A percentile compares a stretch with the other conserved stretches of the same genome.
These are phyloP conservation scores for Amniculicola lignicola DNA, from an alignment of 495 filamentous ascomycete genomes.

Conservation along the genomic window DNA sequence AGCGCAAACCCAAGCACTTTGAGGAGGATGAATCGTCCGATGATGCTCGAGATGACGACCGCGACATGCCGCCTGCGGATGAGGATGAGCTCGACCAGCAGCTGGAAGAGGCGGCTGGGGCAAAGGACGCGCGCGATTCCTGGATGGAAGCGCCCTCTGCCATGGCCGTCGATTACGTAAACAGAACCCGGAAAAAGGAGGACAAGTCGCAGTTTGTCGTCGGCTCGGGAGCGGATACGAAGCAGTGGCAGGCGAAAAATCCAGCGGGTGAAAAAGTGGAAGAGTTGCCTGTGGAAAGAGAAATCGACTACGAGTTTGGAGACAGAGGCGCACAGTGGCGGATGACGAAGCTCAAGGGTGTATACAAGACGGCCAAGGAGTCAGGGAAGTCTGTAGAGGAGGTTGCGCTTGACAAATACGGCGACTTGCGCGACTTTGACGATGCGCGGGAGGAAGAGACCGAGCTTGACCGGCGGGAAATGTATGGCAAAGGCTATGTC, in stretches of 20 bases:
- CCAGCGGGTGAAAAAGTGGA: constrained; percentile 44
- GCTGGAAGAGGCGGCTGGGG: constrained; percentile 25
- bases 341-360: constrained; percentile 87
- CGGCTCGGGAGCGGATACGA: too few relatives aligned
- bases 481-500: constrained; percentile 82
- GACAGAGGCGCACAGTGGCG: constrained; percentile 89
- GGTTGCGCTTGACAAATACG: constrained; percentile 76
- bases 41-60: constrained; percentile 4
- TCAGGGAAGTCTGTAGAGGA: constrained; percentile 69
- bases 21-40: constrained; percentile 34
- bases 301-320: constrained; percentile 82
- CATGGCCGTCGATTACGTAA: constrained; percentile 80
- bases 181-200: constrained; percentile 57
- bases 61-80: constrained; percentile 35
- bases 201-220: constrained; percentile 45
- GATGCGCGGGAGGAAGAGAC: constrained; percentile 91
- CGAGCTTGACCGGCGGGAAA: constrained; percentile 80
- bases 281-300: constrained; percentile 54
- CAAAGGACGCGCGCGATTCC: constrained; percentile 62
- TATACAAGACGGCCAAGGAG: constrained; percentile 78
- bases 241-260: too few relatives aligned
- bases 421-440: constrained; percentile 80
- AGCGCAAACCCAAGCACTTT: constrained; percentile 11
- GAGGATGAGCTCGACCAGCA: constrained; percentile 43
- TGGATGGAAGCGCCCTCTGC: constrained; percentile 93